Evolutionary conservation across 108 stramenopile genomes (phyloP).

Genomic region (Cyclostephanos tholiformis): DNA sequence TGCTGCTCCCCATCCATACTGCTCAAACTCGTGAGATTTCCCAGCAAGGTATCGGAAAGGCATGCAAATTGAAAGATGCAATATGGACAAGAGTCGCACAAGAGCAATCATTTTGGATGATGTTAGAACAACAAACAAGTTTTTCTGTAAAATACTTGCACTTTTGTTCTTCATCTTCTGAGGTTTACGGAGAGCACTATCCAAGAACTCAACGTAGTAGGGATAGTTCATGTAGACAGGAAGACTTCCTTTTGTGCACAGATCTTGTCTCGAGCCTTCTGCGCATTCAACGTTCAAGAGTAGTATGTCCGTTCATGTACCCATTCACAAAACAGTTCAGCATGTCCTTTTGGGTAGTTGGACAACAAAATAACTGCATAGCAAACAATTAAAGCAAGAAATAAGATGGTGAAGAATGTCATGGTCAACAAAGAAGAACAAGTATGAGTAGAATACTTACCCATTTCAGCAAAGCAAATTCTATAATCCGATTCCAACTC

Average conservation of each 20-base stretch:
- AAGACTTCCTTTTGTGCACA: slow-evolving; percentile 13
- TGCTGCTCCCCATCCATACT: slow-evolving; percentile 19
- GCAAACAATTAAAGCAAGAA: too few relatives aligned
- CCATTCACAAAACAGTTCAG: slow-evolving; percentile 20
- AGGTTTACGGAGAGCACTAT: slow-evolving; percentile 15
- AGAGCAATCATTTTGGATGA: slow-evolving; percentile 34
- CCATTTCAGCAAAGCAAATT: too few relatives aligned
- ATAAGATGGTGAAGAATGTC: too few relatives aligned
- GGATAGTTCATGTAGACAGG: slow-evolving; percentile 2
- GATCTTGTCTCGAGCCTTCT: slow-evolving; percentile 33
- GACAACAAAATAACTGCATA: slow-evolving; percentile 22
- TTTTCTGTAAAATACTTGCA: slow-evolving; percentile 30
- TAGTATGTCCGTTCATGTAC: slow-evolving; percentile 11
- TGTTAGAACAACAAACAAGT: slow-evolving; percentile 23
- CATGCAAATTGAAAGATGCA: slow-evolving; percentile 30
- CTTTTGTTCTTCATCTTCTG: not conserved
- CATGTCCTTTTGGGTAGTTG: slow-evolving; percentile 40
- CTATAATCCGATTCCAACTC: too few relatives aligned
- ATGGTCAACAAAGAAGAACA: too few relatives aligned
- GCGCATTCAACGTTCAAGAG: slow-evolving; percentile 35
- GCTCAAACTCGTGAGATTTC: slow-evolving; percentile 16
- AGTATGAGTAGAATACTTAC: too few relatives aligned
- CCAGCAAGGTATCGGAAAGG: slow-evolving; percentile 32
- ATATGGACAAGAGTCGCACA: slow-evolving; percentile 19
- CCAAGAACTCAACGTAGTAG: slow-evolving; percentile 32